Base-by-base conservation (phyloP, 2,329 filamentous ascomycete species). In the Nectriaceae sp. region DNA sequence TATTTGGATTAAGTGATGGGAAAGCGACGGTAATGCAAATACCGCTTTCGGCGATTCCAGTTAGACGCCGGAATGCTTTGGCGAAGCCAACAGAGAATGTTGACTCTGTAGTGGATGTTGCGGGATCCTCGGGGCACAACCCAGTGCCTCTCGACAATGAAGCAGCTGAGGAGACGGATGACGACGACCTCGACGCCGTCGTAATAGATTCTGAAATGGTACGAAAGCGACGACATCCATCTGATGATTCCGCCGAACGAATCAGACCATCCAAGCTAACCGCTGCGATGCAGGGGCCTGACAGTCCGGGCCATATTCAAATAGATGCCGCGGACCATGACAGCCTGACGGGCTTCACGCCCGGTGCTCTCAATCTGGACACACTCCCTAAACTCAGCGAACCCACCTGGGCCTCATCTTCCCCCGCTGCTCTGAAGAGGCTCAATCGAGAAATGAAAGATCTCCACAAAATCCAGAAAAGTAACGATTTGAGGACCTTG, bases 401-500 rank as follows among this genome's bases (percentile, higher is more conserved):
- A 35, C 66, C 66, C 5, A 57, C 49, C 4, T 68, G 64, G 63
- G 63, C 64, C 22, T 47, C 50, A 11, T 66, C 64, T 8, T 64
- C 65, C 2, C 55, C 55, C 5, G 42, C 42, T 1, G 66, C 66
- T 11, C 54, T 63, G 13, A 54, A 54, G 5, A 54, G 47, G 8
- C 56, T 69, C 4, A 59, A 46, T 20, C 49, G 49, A 38, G 86
- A 91, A 55, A 76, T 96, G 38, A 77, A 75, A 45, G 75, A 76
- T 8, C 72, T 92, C 1, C 70, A 88, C 26, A 80, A 81, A 49
- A 68, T 84, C 2, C 91, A 96, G 64, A 67, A 79, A 1, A 72
- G 65, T 11, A 82, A 78, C 1, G 78, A 83, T 1, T 65, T 82
- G 2, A 78, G 85, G 50, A 80, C 87, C 50, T 77, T 95, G 0